phyloP scores from a whole-genome alignment of 1,284 basidiomycete genomes.

The Pseudozyma sp. region DNA sequence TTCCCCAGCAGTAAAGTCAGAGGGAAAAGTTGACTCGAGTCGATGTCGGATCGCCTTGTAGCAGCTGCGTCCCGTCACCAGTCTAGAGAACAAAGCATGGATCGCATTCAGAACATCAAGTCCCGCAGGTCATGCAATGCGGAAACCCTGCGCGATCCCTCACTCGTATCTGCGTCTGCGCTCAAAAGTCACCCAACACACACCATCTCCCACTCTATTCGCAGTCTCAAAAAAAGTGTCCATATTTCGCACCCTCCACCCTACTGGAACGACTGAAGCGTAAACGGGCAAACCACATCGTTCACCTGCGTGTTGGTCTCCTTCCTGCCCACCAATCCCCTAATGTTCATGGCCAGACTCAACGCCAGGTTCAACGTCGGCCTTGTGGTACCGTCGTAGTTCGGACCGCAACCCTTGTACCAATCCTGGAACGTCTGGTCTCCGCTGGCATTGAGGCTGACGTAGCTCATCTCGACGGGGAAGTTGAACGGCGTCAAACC shows the following conservation, averaged over 20 bases:
- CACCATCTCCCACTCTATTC: neutral
- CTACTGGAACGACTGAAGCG: conserved; percentile 37
- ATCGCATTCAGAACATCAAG: too few species aligned
- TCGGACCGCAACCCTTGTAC: conserved; percentile 50
- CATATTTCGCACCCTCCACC: neutral
- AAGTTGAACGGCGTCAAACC: conserved; percentile 49
- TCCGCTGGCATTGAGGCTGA: conserved; percentile 51
- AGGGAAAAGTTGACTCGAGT: conserved; percentile 15
- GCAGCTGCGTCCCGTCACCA: conserved; percentile 18
- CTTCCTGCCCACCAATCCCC: conserved; percentile 53
- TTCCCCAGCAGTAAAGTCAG: too few species aligned
- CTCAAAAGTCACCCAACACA: too few species aligned
- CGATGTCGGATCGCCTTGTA: conserved; percentile 25
- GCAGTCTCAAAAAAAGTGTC: conserved; percentile 12
- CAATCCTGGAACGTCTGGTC: conserved; percentile 56
- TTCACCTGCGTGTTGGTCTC: conserved; percentile 42
- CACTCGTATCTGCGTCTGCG: too few species aligned
- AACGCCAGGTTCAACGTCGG: conserved; percentile 53
- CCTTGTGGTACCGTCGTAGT: conserved; percentile 19
- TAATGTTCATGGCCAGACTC: conserved; percentile 46
- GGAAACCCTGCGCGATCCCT: too few species aligned
- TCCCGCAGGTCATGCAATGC: too few species aligned
- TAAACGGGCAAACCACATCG: conserved; percentile 50
- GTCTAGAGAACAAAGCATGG: neutral
- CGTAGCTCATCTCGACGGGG: conserved; percentile 54